phyloP scores from a whole-genome alignment of 257 asterid genomes.

The Anisodus acutangulus region DNA sequence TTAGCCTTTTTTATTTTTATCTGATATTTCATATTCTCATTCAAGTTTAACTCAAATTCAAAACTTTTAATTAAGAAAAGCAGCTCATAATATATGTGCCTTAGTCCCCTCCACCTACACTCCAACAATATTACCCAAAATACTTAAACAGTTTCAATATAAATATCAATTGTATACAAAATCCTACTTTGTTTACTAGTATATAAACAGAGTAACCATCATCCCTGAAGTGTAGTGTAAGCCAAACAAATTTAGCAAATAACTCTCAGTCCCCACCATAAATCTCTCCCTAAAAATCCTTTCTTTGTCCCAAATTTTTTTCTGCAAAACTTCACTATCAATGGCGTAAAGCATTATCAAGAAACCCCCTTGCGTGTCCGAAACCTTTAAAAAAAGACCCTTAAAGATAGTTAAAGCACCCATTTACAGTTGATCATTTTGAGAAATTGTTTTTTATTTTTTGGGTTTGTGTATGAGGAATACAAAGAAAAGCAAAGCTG shows the following conservation, averaged over 20 bases:
- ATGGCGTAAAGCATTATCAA: slow-evolving; percentile 64
- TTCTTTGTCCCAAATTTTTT: not conserved
- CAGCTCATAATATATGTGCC: too few relatives aligned
- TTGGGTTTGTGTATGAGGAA: slow-evolving; percentile 45
- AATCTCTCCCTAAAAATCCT: not conserved
- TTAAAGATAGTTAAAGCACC: too few relatives aligned
- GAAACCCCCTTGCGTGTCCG: slow-evolving; percentile 30
- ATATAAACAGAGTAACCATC: slow-evolving; percentile 27
- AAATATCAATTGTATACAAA: too few relatives aligned
- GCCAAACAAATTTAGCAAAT: slow-evolving; percentile 36
- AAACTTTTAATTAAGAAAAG: too few relatives aligned
- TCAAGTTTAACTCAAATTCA: too few relatives aligned
- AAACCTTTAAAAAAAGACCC: slow-evolving; percentile 34
- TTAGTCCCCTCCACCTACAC: too few relatives aligned
- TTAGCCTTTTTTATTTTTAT: too few relatives aligned
- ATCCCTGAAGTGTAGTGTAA: slow-evolving; percentile 56
- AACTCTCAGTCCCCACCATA: not conserved
- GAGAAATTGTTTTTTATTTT: not conserved
- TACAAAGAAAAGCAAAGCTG: slow-evolving; percentile 66
- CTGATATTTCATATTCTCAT: too few relatives aligned
- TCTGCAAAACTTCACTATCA: slow-evolving; percentile 50
- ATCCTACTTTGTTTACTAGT: not conserved
- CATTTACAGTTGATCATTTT: too few relatives aligned
- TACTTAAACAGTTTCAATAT: not conserved
- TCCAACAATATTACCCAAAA: not conserved